Evolutionary conservation across 2,329 filamentous ascomycete species (phyloP).

Genomic region (Stromatinia cepivora): DNA sequence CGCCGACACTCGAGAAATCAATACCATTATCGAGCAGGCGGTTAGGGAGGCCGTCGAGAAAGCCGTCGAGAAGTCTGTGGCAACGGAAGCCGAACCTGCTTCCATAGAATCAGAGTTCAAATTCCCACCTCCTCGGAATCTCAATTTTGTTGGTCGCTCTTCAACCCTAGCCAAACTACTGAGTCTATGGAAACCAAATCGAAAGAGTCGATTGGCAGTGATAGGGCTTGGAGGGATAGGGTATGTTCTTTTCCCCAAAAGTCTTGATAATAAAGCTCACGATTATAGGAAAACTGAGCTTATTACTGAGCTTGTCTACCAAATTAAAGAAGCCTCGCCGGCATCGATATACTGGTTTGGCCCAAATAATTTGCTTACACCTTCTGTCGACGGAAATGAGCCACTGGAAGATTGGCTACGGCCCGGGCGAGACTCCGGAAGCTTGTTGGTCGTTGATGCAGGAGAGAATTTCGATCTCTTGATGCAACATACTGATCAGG

Average conservation of each 20-base stretch:
- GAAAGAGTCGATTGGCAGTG: constrained; percentile 31
- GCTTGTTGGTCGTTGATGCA: constrained; percentile 32
- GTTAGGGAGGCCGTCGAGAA: constrained; percentile 21
- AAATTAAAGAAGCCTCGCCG: constrained; percentile 31
- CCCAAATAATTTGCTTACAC: constrained; percentile 24
- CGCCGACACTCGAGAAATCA: constrained; percentile 20
- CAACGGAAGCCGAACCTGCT: constrained; percentile 13
- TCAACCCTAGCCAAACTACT: constrained; percentile 30
- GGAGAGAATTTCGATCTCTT: constrained; percentile 29
- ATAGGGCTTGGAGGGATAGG: constrained; percentile 36
- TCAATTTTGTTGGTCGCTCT: constrained; percentile 33
- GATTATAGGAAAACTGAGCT: constrained; percentile 33
- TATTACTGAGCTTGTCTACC: constrained; percentile 33
- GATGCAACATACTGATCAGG: constrained; percentile 8
- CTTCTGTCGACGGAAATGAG: constrained; percentile 11
- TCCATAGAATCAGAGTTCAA: constrained; percentile 24
- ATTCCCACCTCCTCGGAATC: constrained; percentile 31
- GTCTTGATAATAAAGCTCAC: constrained; percentile 15
- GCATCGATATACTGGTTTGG: constrained; percentile 35
- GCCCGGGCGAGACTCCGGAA: constrained; percentile 17
- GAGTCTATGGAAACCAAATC: constrained; percentile 33
- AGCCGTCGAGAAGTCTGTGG: constrained; percentile 16
- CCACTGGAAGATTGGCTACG: constrained; percentile 30
- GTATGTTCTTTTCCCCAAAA: constrained; percentile 19
- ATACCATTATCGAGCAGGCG: constrained; percentile 17